Conservation (phyloP, 2,329 filamentous ascomycete species). For the Thielaviopsis ethacetica region DNA sequence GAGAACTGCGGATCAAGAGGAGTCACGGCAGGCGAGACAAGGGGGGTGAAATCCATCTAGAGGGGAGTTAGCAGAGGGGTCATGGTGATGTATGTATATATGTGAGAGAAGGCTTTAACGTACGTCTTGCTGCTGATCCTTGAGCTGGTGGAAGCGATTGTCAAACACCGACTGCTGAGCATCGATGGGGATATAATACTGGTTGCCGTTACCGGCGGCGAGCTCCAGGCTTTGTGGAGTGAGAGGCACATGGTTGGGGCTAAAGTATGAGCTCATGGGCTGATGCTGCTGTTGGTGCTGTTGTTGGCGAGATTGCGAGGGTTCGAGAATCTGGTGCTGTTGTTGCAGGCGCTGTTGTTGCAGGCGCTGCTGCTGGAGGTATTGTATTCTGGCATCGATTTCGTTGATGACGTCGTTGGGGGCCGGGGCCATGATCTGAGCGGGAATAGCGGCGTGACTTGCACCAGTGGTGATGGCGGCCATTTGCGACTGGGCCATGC, state of each 20-base stretch:
- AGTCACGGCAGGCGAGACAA: slow-evolving; percentile 72
- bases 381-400: slow-evolving; percentile 50
- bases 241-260: slow-evolving; percentile 47
- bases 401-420: slow-evolving; percentile 38
- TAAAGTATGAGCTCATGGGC: slow-evolving; percentile 30
- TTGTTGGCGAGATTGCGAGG: slow-evolving; percentile 25
- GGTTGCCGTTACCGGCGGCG: slow-evolving; percentile 37
- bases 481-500: slow-evolving; percentile 17
- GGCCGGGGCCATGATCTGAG: slow-evolving; percentile 28
- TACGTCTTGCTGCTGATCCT: slow-evolving; percentile 51
- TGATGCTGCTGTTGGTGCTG: slow-evolving; percentile 8
- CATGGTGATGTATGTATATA: neutral
- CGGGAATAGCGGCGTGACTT: slow-evolving; percentile 29
- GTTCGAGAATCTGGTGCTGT: slow-evolving; percentile 39
- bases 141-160: slow-evolving; percentile 41
- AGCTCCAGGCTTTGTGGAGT: slow-evolving; percentile 72
- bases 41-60: slow-evolving; percentile 60
- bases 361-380: slow-evolving; percentile 45
- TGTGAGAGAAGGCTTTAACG: slow-evolving; percentile 6
- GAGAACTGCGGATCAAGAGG: slow-evolving; percentile 58
- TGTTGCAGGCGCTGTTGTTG: too few species aligned
- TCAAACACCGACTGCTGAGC: slow-evolving; percentile 40
- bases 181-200: slow-evolving; percentile 44
- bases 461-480: slow-evolving; percentile 31
- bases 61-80: slow-evolving; percentile 4